Evolutionary conservation across 169 alveolate species (phyloP).

Genomic region (Condylostoma magnum): DNA sequence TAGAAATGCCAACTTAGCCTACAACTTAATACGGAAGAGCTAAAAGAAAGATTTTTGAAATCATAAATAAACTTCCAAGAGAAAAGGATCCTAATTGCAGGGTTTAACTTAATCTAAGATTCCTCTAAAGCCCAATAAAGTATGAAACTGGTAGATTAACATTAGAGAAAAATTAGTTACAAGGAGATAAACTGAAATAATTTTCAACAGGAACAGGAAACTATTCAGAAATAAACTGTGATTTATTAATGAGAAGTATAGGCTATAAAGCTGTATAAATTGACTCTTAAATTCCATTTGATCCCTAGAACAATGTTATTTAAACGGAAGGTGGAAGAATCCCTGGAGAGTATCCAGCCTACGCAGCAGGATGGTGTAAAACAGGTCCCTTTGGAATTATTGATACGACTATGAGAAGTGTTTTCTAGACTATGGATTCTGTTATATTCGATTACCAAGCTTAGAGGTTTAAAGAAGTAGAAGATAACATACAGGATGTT

Average conservation of each 20-base stretch:
- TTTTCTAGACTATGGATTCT: slow-evolving; percentile 32
- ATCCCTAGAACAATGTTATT: slow-evolving; percentile 32
- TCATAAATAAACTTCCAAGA: slow-evolving; percentile 10
- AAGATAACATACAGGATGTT: not conserved
- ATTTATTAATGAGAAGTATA: slow-evolving; percentile 36
- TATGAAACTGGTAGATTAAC: not conserved
- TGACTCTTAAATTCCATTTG: slow-evolving; percentile 39
- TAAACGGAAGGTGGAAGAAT: slow-evolving; percentile 2
- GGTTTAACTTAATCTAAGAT: slow-evolving; percentile 7
- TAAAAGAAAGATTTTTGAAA: slow-evolving; percentile 20
- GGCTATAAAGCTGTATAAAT: slow-evolving; percentile 36
- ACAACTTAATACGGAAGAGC: not conserved
- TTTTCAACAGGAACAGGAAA: not conserved
- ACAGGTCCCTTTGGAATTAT: slow-evolving; percentile 60
- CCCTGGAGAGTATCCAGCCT: slow-evolving; percentile 24
- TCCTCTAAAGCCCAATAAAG: not conserved
- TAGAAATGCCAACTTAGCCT: not conserved
- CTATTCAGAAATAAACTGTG: slow-evolving; percentile 4
- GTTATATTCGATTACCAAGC: slow-evolving; percentile 34
- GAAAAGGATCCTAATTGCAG: not conserved
- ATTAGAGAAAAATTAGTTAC: not conserved
- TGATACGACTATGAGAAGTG: slow-evolving; percentile 53
- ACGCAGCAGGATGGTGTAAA: slow-evolving; percentile 57
- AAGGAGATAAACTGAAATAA: not conserved
- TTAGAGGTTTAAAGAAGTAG: not conserved